A percentile compares a stretch with the other conserved stretches of the same genome.
phyloP scores from a whole-genome alignment of 768 basidiomycete genomes.

The Phylloporus arenicola region DNA sequence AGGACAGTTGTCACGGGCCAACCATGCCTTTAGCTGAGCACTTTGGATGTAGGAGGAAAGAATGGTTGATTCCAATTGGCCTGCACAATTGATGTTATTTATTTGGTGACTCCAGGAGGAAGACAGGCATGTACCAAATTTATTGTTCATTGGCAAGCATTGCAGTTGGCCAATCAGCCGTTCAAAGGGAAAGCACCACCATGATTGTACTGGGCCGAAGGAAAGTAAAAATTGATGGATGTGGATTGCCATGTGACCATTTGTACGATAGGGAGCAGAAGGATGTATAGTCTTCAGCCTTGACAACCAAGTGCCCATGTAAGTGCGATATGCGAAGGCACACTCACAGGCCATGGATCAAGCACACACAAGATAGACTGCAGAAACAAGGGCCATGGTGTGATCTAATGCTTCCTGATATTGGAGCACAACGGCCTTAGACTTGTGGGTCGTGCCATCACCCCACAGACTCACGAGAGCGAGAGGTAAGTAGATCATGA shows the following conservation, averaged over 20 bases:
- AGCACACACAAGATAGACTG: not conserved
- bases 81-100: not conserved
- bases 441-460: not conserved
- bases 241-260: constrained; percentile 29
- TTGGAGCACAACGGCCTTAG: not conserved
- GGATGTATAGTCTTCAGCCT: constrained; percentile 18
- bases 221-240: constrained; percentile 29
- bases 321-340: constrained; percentile 6
- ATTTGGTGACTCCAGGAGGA: not conserved
- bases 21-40: not conserved
- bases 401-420: not conserved
- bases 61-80: not conserved
- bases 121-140: not conserved
- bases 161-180: not conserved
- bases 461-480: not conserved
- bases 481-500: not conserved
- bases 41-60: not conserved
- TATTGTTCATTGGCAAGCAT: not conserved
- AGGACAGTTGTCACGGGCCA: not conserved
- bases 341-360: not conserved
- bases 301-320: constrained; percentile 14
- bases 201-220: constrained; percentile 35
- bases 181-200: constrained; percentile 19
- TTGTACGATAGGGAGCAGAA: constrained; percentile 9
- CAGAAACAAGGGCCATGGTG: not conserved